phyloP scores from a whole-genome alignment of 202 grass and related monocot species.

The Eragrostis tef region DNA sequence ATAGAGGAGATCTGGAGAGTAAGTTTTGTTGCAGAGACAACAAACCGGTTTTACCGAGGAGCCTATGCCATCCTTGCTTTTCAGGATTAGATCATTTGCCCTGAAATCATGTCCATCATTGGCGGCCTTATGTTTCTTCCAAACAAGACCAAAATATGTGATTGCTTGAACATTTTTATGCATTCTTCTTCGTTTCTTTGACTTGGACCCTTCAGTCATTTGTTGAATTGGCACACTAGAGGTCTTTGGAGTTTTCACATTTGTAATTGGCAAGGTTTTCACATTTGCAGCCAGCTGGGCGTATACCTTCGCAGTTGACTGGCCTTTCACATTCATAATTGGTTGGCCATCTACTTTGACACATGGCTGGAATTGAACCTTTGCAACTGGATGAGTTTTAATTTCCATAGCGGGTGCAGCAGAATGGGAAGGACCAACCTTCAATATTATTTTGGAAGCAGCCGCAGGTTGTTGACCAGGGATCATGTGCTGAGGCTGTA shows the following conservation, averaged over 20 bases:
- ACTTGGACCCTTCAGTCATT: slow-evolving; percentile 48
- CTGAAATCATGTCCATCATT: slow-evolving; percentile 66
- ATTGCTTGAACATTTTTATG: slow-evolving; percentile 51
- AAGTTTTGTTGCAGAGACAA: slow-evolving; percentile 73
- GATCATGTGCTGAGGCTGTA: slow-evolving; percentile 53
- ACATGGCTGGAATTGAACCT: background rate
- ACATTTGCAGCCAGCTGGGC: background rate
- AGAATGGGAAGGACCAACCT: slow-evolving; percentile 52
- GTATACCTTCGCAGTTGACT: background rate
- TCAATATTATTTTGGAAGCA: slow-evolving; percentile 59
- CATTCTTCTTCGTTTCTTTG: slow-evolving; percentile 54
- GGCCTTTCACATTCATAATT: slow-evolving; percentile 31
- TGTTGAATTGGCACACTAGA: slow-evolving; percentile 40
- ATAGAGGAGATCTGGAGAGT: slow-evolving; percentile 69
- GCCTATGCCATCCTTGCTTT: slow-evolving; percentile 62
- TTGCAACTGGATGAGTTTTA: background rate
- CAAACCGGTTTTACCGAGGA: slow-evolving; percentile 59
- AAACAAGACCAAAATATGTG: slow-evolving; percentile 78
- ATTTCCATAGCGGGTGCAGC: slow-evolving; percentile 37
- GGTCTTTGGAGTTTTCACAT: slow-evolving; percentile 37
- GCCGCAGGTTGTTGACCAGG: slow-evolving; percentile 45
- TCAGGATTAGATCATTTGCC: slow-evolving; percentile 73
- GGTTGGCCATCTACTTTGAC: slow-evolving; percentile 39
- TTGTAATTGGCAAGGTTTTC: slow-evolving; percentile 29
- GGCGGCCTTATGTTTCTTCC: slow-evolving; percentile 64